phyloP scores from a whole-genome alignment of 768 basidiomycete genomes.

The Agaricus subrufescens region DNA sequence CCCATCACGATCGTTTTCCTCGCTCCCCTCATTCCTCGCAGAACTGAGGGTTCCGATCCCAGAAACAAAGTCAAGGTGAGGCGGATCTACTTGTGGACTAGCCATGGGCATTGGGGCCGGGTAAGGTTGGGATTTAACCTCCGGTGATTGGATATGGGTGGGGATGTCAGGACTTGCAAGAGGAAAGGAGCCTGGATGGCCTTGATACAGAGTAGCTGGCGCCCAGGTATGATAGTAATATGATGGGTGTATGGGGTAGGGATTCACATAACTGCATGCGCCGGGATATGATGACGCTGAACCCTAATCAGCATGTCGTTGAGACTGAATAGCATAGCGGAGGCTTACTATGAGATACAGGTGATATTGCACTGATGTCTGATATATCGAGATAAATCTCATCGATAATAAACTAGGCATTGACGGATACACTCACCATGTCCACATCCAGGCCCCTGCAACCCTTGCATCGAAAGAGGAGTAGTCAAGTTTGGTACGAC shows the following conservation, averaged over 20 bases:
- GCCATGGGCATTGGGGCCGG: background rate
- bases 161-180: conserved; percentile 12
- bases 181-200: background rate
- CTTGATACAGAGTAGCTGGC: background rate
- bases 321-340: no score
- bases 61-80: background rate
- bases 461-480: background rate
- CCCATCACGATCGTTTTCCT: background rate
- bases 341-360: background rate
- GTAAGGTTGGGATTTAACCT: conserved; percentile 6
- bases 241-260: background rate
- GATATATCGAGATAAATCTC: background rate
- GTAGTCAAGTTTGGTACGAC: conserved; percentile 17
- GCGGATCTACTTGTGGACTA: background rate
- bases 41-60: background rate
- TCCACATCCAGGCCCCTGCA: background rate
- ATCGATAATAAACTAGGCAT: background rate
- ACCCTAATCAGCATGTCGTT: background rate
- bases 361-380: background rate
- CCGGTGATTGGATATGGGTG: conserved; percentile 4
- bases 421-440: background rate
- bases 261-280: background rate
- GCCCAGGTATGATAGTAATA: conserved; percentile 4
- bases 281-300: background rate
- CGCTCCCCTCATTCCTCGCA: background rate